phyloP scores from a whole-genome alignment of 768 basidiomycete genomes.

The Boletellus ananas region DNA sequence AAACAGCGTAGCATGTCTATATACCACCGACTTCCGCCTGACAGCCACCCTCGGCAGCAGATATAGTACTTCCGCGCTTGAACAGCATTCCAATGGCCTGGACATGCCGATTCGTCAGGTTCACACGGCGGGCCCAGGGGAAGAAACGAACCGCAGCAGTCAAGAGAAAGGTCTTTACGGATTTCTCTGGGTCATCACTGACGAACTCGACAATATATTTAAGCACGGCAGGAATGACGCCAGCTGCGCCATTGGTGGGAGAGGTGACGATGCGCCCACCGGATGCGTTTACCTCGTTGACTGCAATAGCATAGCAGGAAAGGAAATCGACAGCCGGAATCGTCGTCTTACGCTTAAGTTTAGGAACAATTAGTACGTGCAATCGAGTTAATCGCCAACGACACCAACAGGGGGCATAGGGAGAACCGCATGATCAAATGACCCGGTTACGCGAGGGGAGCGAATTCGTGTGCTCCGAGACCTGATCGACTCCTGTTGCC shows the following conservation, averaged over 20 bases:
- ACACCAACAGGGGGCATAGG: slow-evolving; percentile 76
- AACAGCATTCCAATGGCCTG: slow-evolving; percentile 93
- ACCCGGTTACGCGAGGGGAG: slow-evolving; percentile 57
- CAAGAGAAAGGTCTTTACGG: slow-evolving; percentile 82
- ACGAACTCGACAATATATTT: slow-evolving; percentile 93
- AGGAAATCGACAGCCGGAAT: slow-evolving; percentile 94
- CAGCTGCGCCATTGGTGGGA: slow-evolving; percentile 91
- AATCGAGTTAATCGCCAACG: slow-evolving; percentile 1
- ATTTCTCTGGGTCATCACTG: slow-evolving; percentile 86
- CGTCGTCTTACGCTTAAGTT: slow-evolving; percentile 66
- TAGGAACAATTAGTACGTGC: not conserved
- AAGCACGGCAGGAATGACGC: slow-evolving; percentile 88
- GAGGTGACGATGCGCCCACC: slow-evolving; percentile 95
- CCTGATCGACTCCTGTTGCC: slow-evolving; percentile 2
- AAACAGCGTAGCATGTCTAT: slow-evolving; percentile 8
- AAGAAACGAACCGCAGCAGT: slow-evolving; percentile 68
- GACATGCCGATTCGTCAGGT: slow-evolving; percentile 8
- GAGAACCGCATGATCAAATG: slow-evolving; percentile 73
- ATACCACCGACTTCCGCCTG: slow-evolving; percentile 92
- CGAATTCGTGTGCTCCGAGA: slow-evolving; percentile 14
- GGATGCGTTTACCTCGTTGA: slow-evolving; percentile 91
- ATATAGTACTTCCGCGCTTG: slow-evolving; percentile 96
- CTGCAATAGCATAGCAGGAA: slow-evolving; percentile 90
- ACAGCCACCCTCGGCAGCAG: slow-evolving; percentile 93
- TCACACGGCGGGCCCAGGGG: not conserved